phyloP scores from a whole-genome alignment of 768 basidiomycete species.

The Macrolepiota fuliginosa region DNA sequence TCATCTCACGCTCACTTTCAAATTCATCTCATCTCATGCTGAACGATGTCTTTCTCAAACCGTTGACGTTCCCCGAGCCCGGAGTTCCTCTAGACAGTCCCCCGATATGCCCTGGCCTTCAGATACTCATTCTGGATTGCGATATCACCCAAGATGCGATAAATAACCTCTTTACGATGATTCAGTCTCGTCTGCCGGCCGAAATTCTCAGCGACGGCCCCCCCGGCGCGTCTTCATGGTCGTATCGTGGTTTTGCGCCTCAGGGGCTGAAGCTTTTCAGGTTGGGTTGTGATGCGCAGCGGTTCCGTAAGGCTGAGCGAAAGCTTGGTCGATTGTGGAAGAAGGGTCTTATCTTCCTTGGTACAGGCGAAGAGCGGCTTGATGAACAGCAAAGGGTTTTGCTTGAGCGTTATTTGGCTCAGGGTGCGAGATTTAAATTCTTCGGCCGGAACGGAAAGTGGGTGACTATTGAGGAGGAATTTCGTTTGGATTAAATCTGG shows the following conservation, averaged over 20 bases:
- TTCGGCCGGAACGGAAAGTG: background rate
- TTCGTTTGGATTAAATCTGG: too few species aligned
- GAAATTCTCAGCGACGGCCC: background rate
- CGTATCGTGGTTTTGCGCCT: background rate
- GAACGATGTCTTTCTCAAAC: background rate
- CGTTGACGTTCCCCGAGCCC: background rate
- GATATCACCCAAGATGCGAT: background rate
- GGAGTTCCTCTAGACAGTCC: background rate
- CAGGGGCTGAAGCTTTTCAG: background rate
- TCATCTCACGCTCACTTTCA: too few species aligned
- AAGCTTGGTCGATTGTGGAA: background rate
- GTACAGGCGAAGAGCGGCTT: background rate
- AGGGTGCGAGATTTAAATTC: background rate
- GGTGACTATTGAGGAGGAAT: background rate
- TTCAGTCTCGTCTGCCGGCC: background rate
- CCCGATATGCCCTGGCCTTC: background rate
- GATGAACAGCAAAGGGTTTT: background rate
- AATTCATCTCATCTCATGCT: background rate
- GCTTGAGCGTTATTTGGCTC: background rate
- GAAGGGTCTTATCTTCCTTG: background rate
- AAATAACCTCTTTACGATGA: background rate
- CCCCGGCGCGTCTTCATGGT: too few species aligned
- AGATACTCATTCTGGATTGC: background rate
- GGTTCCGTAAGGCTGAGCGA: too few species aligned
- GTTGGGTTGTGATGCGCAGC: too few species aligned